phyloP scores from a whole-genome alignment of 352 stramenopile genomes.

The Pythium phragmiticola region DNA sequence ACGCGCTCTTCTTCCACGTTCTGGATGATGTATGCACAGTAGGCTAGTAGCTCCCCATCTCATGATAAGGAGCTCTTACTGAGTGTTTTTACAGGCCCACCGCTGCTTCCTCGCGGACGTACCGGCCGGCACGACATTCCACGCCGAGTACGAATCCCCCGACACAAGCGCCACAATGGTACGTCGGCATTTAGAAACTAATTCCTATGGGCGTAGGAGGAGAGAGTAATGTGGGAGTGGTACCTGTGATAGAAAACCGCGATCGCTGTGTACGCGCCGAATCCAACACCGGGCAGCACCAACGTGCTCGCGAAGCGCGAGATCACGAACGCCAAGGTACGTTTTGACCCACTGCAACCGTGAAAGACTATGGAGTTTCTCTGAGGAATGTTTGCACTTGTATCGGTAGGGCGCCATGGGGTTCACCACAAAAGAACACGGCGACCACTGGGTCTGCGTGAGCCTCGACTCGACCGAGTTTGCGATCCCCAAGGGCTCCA shows the following conservation, averaged over 20 bases:
- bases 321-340: conserved; percentile 51
- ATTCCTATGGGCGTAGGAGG: neutral
- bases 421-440: conserved; percentile 64
- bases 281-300: conserved; percentile 34
- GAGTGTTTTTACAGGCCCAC: conserved; percentile 38
- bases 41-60: neutral
- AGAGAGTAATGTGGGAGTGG: neutral
- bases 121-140: conserved; percentile 70
- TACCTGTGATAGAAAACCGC: conserved; percentile 49
- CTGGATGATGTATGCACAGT: conserved; percentile 39
- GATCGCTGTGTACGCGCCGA: conserved; percentile 59
- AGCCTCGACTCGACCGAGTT: conserved; percentile 68
- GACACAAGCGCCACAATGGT: conserved; percentile 80
- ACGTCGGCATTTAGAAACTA: neutral
- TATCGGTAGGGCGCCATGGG: conserved; percentile 50
- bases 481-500: conserved; percentile 47
- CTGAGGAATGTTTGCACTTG: neutral
- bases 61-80: neutral
- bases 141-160: conserved; percentile 83
- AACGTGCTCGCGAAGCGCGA: conserved; percentile 63
- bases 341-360: neutral
- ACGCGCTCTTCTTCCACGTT: conserved; percentile 69
- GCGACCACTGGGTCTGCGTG: conserved; percentile 74
- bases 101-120: conserved; percentile 83
- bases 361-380: no score